A percentile compares a stretch with the other conserved stretches of the same genome.
Evolutionary conservation across 1,284 basidiomycete species (phyloP).

Genomic region (Moesziomyces parantarcticus): DNA sequence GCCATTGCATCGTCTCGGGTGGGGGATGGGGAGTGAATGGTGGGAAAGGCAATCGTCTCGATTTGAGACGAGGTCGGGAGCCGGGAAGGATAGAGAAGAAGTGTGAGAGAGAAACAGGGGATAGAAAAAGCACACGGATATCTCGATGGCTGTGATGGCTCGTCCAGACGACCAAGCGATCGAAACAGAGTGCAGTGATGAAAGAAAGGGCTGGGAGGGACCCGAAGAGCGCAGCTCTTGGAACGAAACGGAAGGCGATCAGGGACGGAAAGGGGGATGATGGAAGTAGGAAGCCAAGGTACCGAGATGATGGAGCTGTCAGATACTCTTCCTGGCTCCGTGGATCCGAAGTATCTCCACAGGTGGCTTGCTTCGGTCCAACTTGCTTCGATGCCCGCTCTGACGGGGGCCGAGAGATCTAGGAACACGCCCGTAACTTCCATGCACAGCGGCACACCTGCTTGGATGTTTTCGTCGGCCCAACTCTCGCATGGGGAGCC

Average conservation of each 20-base stretch:
- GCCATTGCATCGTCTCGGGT: slow-evolving; percentile 42
- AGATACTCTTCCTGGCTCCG: background rate
- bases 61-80: slow-evolving; percentile 9
- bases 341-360: background rate
- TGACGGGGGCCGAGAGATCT: background rate
- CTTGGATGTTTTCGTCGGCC: slow-evolving; percentile 5
- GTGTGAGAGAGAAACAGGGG: background rate
- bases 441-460: slow-evolving; percentile 10
- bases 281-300: slow-evolving; percentile 16
- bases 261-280: slow-evolving; percentile 13
- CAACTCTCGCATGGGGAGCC: background rate
- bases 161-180: slow-evolving; percentile 31
- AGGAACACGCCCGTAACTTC: slow-evolving; percentile 21
- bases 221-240: slow-evolving; percentile 45
- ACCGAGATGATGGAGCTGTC: background rate
- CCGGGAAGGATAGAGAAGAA: background rate
- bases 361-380: slow-evolving; percentile 2
- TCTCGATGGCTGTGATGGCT: slow-evolving; percentile 13
- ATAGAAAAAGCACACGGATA: slow-evolving; percentile 4
- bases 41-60: slow-evolving; percentile 21
- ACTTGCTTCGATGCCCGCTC: background rate
- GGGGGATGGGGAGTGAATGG: slow-evolving; percentile 13
- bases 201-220: slow-evolving; percentile 3
- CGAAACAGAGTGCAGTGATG: slow-evolving; percentile 12
- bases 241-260: slow-evolving; percentile 26